Evolutionary conservation across 208 protist species (phyloP).

Genomic region (Trypanosoma cruzi): DNA sequence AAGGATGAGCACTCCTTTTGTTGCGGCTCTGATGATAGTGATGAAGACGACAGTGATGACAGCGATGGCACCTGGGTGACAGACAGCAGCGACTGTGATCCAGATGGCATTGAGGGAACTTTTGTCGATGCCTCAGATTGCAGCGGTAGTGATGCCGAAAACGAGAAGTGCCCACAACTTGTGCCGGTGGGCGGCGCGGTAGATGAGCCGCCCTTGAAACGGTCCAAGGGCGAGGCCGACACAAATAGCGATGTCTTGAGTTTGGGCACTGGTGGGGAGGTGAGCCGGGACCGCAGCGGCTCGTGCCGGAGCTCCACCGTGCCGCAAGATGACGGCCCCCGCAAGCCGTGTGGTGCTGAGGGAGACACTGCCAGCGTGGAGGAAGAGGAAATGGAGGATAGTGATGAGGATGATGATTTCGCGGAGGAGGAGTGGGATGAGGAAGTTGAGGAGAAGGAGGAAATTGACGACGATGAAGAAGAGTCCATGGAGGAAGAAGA

Average conservation of each 20-base stretch:
- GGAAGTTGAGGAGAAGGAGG: no score
- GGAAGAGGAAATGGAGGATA: no score
- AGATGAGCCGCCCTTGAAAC: slow-evolving; percentile 19
- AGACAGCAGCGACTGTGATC: slow-evolving; percentile 64
- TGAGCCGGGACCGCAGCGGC: slow-evolving; percentile 1
- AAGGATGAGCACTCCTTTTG: slow-evolving; percentile 3
- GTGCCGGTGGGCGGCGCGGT: slow-evolving; percentile 30
- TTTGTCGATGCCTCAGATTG: slow-evolving; percentile 69
- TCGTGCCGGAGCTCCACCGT: neutral
- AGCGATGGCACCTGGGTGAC: slow-evolving; percentile 75
- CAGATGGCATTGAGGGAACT: slow-evolving; percentile 73
- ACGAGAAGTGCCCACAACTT: slow-evolving; percentile 66
- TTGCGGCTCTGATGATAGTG: slow-evolving; percentile 9
- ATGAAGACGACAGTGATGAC: slow-evolving; percentile 36
- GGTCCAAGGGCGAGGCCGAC: slow-evolving; percentile 1
- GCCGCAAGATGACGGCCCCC: slow-evolving; percentile 7
- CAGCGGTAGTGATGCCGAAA: slow-evolving; percentile 44
- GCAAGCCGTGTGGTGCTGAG: slow-evolving; percentile 25
- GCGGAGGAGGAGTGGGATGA: no score
- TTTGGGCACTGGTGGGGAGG: neutral
- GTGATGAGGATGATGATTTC: no score
- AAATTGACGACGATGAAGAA: slow-evolving; percentile 37
- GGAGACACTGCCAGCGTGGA: slow-evolving; percentile 39
- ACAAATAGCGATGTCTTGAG: slow-evolving; percentile 12
- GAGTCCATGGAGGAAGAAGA: slow-evolving; percentile 33